Conservation (phyloP, 768 basidiomycete species). For the Kwoniella dejecticola region DNA sequence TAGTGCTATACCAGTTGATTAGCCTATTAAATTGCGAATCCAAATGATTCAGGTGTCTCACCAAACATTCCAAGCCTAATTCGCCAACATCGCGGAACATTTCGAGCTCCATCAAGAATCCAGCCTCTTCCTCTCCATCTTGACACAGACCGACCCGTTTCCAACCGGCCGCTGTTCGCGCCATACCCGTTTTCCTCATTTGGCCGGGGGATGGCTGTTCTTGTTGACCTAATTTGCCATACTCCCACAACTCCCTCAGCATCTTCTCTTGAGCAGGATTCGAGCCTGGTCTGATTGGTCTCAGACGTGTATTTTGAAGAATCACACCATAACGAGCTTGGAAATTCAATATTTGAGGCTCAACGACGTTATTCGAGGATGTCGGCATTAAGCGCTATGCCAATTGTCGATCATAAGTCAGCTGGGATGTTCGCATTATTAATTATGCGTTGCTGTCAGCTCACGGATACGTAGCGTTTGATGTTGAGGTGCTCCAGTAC, state of each 20-base stretch:
- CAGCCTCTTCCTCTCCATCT: conserved; percentile 21
- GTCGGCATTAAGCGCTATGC: conserved; percentile 46
- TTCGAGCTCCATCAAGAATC: conserved; percentile 27
- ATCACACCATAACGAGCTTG: conserved; percentile 46
- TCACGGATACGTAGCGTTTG: conserved; percentile 39
- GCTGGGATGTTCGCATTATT: not conserved
- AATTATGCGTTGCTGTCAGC: not conserved
- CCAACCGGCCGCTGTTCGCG: conserved; percentile 36
- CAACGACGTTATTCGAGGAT: conserved; percentile 36
- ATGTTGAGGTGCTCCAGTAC: conserved; percentile 34
- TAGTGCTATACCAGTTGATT: conserved; percentile 30
- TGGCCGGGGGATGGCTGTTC: not conserved
- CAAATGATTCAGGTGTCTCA: conserved; percentile 13
- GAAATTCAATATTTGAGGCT: conserved; percentile 46
- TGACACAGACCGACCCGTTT: conserved; percentile 29
- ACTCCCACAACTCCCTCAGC: conserved; percentile 40
- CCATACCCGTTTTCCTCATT: conserved; percentile 5
- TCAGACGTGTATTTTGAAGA: conserved; percentile 27
- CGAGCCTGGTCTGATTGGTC: conserved; percentile 30
- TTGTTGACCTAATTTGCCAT: conserved; percentile 18
- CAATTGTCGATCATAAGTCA: not conserved
- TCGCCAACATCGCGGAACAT: conserved; percentile 47
- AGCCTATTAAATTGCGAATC: not conserved
- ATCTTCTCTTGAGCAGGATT: conserved; percentile 41
- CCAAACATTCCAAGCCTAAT: conserved; percentile 45